Conservation (phyloP, 129 eudicot genomes). For the Deinandra increscens region DNA sequence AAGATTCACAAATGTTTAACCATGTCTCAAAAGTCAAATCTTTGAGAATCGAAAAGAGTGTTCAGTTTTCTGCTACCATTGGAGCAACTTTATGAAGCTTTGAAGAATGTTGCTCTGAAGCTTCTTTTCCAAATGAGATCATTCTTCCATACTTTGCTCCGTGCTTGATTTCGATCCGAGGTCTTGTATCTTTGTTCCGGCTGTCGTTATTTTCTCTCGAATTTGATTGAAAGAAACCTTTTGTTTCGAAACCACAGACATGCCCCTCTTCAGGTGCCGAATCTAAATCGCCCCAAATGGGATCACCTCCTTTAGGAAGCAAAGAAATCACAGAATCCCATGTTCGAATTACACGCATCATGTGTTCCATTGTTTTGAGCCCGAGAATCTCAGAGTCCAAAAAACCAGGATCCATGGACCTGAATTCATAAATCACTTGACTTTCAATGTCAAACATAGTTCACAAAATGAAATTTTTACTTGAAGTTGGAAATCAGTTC, state of each 20-base stretch:
- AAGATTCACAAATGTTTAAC: conserved; percentile 1
- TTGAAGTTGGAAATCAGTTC: neutral
- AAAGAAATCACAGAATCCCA: conserved; percentile 84
- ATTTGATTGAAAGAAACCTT: conserved; percentile 29
- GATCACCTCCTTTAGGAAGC: conserved; percentile 91
- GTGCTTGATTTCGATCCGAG: conserved; percentile 32
- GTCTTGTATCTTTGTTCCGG: conserved; percentile 37
- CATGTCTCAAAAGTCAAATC: neutral
- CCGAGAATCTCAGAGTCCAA: conserved; percentile 68
- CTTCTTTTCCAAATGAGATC: conserved; percentile 67
- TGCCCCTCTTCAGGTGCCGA: conserved; percentile 83
- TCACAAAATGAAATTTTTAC: neutral
- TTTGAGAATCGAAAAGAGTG: neutral
- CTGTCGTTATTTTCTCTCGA: conserved; percentile 36
- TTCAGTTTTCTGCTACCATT: conserved; percentile 30
- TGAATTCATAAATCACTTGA: conserved; percentile 26
- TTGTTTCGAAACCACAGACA: conserved; percentile 42
- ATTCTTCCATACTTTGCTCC: conserved; percentile 65
- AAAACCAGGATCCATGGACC: conserved; percentile 89
- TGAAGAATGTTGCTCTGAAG: conserved; percentile 70
- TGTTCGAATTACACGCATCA: conserved; percentile 70
- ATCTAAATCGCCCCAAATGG: conserved; percentile 80
- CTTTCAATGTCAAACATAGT: conserved; percentile 7
- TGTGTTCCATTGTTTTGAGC: conserved; percentile 70
- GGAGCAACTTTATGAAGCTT: conserved; percentile 45